Conservation (phyloP, 2,329 filamentous ascomycete species). For the Ilyonectria robusta region DNA sequence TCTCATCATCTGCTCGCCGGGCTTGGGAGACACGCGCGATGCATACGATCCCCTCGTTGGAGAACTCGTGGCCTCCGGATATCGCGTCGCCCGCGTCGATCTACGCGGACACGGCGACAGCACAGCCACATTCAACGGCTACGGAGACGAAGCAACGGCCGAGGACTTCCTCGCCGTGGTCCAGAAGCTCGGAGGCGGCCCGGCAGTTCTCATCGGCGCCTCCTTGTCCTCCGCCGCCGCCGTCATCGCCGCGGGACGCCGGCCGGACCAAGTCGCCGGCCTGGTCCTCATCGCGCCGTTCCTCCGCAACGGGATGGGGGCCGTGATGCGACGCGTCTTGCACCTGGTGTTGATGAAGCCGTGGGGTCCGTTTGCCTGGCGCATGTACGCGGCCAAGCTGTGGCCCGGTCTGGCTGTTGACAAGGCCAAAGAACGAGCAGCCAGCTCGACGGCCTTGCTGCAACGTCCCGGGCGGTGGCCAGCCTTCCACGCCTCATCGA, state of each 20-base stretch:
- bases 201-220: constrained; percentile 23
- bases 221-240: constrained; percentile 12
- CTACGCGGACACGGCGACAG: constrained; percentile 37
- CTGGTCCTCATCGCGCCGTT: constrained; percentile 29
- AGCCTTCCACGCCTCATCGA: constrained; percentile 34
- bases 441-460: constrained; percentile 22
- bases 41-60: constrained; percentile 26
- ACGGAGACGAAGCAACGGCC: constrained; percentile 32
- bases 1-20: constrained; percentile 36
- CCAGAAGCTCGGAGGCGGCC: constrained; percentile 22
- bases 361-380: constrained; percentile 25
- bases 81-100: constrained; percentile 33
- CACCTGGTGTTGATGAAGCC: constrained; percentile 2
- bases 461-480: constrained; percentile 32
- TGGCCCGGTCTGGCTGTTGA: constrained; percentile 34
- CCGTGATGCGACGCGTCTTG: constrained; percentile 13
- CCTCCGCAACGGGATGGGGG: constrained; percentile 24
- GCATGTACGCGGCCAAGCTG: constrained; percentile 25
- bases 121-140: constrained; percentile 21
- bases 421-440: constrained; percentile 26
- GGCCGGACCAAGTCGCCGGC: constrained; percentile 30
- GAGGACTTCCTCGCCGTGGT: constrained; percentile 29
- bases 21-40: constrained; percentile 35
- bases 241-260: constrained; percentile 24
- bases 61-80: constrained; percentile 22